Percentiles rank a stretch among this genome's conserved stretches.
phyloP scores from a whole-genome alignment of 2,329 filamentous ascomycete genomes.

The Raffaelea arxii region DNA sequence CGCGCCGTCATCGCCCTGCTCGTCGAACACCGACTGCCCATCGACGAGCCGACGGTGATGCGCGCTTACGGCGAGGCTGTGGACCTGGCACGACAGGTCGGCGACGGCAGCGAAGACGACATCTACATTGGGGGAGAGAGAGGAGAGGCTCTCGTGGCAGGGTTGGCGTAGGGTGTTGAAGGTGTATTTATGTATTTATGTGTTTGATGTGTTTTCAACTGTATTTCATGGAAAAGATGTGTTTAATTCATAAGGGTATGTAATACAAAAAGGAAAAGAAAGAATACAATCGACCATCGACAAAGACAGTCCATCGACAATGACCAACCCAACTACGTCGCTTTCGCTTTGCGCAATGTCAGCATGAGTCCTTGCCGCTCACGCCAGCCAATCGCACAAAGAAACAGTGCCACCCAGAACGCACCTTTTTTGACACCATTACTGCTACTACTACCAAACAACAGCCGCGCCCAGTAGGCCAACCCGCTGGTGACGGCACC shows the following conservation, averaged over 20 bases:
- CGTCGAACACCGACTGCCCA: constrained; percentile 69
- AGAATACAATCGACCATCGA: too few relatives aligned
- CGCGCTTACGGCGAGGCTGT: constrained; percentile 74
- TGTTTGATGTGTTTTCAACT: too few relatives aligned
- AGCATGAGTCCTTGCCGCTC: constrained; percentile 4
- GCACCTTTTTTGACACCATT: constrained; percentile 38
- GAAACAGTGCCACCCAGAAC: constrained; percentile 44
- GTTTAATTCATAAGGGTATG: too few relatives aligned
- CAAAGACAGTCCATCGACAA: too few relatives aligned
- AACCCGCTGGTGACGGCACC: constrained; percentile 42
- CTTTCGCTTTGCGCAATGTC: too few relatives aligned
- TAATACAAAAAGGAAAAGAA: constrained; percentile 5
- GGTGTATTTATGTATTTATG: too few relatives aligned
- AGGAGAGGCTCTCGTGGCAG: constrained; percentile 40
- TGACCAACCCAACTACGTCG: too few relatives aligned
- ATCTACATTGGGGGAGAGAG: constrained; percentile 50
- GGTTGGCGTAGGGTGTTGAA: too few relatives aligned
- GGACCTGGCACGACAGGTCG: constrained; percentile 54
- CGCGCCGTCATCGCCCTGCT: constrained; percentile 73
- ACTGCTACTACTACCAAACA: constrained; percentile 42
- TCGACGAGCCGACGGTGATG: constrained; percentile 84
- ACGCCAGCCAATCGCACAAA: constrained; percentile 20
- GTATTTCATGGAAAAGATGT: too few relatives aligned
- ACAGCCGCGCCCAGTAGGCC: constrained; percentile 42
- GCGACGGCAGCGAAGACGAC: constrained; percentile 44